Evolutionary conservation across 2,329 filamentous ascomycete species (phyloP).

Genomic region (Pseudofabraea citricarpa): DNA sequence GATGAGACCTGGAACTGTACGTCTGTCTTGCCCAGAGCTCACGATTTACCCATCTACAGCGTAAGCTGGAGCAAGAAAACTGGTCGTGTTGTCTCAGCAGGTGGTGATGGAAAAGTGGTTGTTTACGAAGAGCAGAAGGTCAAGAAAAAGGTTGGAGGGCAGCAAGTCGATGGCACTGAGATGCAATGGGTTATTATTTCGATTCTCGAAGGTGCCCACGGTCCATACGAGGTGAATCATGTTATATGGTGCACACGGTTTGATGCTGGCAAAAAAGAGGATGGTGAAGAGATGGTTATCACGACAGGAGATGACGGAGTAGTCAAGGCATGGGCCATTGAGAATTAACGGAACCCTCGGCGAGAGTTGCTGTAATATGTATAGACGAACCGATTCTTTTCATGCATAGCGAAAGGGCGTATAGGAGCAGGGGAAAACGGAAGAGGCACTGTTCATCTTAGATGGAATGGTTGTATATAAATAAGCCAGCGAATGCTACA

Average conservation of each 20-base stretch:
- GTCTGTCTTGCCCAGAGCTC: slow-evolving; percentile 65
- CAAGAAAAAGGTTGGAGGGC: too few species aligned
- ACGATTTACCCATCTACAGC: slow-evolving; percentile 80
- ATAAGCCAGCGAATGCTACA: too few species aligned
- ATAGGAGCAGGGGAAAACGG: too few species aligned
- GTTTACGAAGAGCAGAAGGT: slow-evolving; percentile 66
- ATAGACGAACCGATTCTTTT: too few species aligned
- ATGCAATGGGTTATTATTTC: slow-evolving; percentile 69
- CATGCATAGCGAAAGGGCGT: too few species aligned
- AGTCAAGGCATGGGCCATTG: slow-evolving; percentile 74
- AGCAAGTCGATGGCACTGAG: slow-evolving; percentile 20
- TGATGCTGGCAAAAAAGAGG: slow-evolving; percentile 55
- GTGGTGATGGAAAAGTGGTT: slow-evolving; percentile 78
- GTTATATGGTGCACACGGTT: slow-evolving; percentile 79
- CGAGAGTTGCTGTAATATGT: too few species aligned
- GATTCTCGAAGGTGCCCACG: slow-evolving; percentile 71
- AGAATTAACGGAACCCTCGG: too few species aligned
- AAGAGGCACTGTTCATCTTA: too few species aligned
- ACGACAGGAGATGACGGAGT: slow-evolving; percentile 90
- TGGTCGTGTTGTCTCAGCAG: slow-evolving; percentile 79
- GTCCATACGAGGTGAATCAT: slow-evolving; percentile 92
- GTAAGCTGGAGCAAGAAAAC: slow-evolving; percentile 75
- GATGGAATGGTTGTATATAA: too few species aligned
- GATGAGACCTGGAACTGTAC: slow-evolving; percentile 84
- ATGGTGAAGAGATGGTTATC: slow-evolving; percentile 76